Base-by-base conservation (phyloP, 345 rosid genomes). In the Bretschneidera sinensis region DNA sequence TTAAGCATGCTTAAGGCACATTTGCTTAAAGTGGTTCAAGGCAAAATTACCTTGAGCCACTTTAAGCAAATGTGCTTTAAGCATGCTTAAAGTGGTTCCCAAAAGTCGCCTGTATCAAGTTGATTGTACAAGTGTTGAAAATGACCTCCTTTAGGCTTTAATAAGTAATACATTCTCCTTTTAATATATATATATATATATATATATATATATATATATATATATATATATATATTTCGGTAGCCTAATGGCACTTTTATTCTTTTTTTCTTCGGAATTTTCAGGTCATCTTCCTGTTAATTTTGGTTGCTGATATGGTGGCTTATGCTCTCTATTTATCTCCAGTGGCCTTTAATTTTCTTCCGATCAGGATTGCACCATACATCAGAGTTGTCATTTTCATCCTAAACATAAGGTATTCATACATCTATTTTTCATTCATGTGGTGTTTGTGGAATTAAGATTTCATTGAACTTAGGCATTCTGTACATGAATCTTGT, bases 291-390 rank as follows among this genome's bases (percentile, higher is more conserved):
- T 83, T 86, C 69, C 67, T 77, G 7, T 55, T 80, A 70, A 64
- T 94, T 74, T 76, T 94, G 91, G 66, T 78, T 34, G 86, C 73
- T 21, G 99, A 94, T 85, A 69, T 88, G 52, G 71, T 94, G 76
- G 81, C 77, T 67, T 88, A 88, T 77, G 62, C 71, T 70, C 76
- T 90, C 63, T 94, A 80, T 71, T 71, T 88, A 74, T 90, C 96
- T 70, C 95, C 87, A 3, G 76, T 83, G 70, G 83, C 81, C 65
- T 66, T 83, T 31, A 62, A 67, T 68, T 84, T 57, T 73, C 95
- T 94, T 71, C 96, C 99, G 17, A 61, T 86, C 61, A 81, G 99
- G 69, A 72, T 85, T 60, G 97, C 99, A 17, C 99, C 96, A 21
- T 90, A 94, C 48, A 71, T 86, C 64, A 80, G 97, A 78, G 99